Evolutionary conservation across 148 eudicot species (phyloP).

Genomic region (Arctostaphylos glauca): DNA sequence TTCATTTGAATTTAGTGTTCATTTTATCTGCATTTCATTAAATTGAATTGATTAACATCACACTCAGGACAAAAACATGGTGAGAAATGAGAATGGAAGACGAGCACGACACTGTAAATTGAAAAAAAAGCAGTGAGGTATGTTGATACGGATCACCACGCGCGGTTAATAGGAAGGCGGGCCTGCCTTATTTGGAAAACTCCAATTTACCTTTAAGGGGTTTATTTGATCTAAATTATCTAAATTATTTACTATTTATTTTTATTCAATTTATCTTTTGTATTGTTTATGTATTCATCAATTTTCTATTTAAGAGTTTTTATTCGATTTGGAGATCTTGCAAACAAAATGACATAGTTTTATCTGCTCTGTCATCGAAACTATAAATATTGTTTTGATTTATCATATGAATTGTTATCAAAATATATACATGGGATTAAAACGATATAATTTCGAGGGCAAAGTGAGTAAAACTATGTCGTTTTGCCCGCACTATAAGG

Average conservation of each 20-base stretch:
- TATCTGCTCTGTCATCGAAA: too few species aligned
- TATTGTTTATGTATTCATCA: too few species aligned
- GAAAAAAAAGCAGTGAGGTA: neutral
- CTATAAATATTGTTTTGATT: too few species aligned
- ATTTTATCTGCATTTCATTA: constrained; percentile 40
- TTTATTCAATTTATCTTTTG: too few species aligned
- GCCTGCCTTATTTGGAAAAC: neutral
- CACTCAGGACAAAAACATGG: constrained; percentile 5
- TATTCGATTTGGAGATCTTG: too few species aligned
- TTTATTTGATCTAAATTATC: neutral
- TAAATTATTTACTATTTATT: neutral
- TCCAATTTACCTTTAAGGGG: neutral
- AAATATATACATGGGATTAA: too few species aligned
- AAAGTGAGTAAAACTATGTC: too few species aligned
- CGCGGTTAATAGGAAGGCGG: neutral
- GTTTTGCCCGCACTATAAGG: too few species aligned
- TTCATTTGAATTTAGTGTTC: constrained; percentile 42
- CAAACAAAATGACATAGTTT: too few species aligned
- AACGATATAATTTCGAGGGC: too few species aligned
- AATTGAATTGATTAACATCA: neutral
- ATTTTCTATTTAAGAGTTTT: too few species aligned
- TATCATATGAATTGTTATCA: too few species aligned
- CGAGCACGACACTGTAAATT: constrained; percentile 27
- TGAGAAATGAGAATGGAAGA: constrained; percentile 17
- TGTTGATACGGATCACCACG: neutral